Base-by-base conservation (phyloP, 257 asterid genomes). In the Fraxinus quadrangulata region DNA sequence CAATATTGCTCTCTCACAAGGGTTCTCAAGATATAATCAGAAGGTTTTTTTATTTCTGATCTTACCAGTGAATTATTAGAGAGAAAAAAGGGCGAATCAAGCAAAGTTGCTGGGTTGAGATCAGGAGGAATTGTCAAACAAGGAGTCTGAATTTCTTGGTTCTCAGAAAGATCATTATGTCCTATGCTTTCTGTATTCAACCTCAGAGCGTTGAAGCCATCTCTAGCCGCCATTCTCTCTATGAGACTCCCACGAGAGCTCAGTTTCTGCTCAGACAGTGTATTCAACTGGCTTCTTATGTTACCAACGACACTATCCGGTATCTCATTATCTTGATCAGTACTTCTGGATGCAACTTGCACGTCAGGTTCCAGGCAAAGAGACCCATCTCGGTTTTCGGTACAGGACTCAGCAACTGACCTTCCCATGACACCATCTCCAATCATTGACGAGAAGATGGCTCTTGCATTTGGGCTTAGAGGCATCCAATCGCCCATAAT, bases 211-310 rank as follows among this genome's bases (percentile, higher is more conserved):
- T 89, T 91, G 78, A 90, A 90, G 63, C 98, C 97, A 56, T 94
- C 93, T 83, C 97, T 81, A 82, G 94, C 93, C 28, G 93, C 97
- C 79, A 83, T 90, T 80, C 98, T 88, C 83, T 93, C 97, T 79
- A 88, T 70, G 36, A 90, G 97, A 59, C 94, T 89, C 56, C 94
- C 96, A 13, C 88, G 78, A 30, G 83, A 70, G 78, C 83, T 86
- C 82, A 71, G 68, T 82, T 76, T 84, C 42, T 79, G 85, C 71
- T 80, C 94, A n/a, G 79, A 47, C 51, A 75, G 23, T 19, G 79
- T 84, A 81, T 78, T 86, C 54, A 71, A 70, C 47, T 76, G 75
- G 75, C 80, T 77, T 17, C 70, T 70, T 83, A 76, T 88, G 56
- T 80, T 80, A 78, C 73, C 72, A 66, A 72, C 81, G 1, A 71